These are phyloP conservation scores for Coccomyxa sp. DNA, from an alignment of 139 green algal species.

Conservation along the genomic window DNA sequence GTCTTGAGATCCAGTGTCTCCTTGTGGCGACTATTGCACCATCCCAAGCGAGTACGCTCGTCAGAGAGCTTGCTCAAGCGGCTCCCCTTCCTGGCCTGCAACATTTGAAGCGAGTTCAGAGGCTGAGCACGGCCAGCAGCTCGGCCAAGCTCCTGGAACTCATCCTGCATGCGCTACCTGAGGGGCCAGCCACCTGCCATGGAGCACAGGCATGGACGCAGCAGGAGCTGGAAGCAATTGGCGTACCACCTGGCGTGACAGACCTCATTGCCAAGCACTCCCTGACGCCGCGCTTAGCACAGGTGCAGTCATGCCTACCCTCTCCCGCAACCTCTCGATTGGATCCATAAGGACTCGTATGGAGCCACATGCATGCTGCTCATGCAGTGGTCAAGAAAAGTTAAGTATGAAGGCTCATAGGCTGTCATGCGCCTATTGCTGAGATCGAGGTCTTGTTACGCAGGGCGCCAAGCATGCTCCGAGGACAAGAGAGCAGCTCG, in stretches of 20 bases:
- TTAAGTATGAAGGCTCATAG: no score
- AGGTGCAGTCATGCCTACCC: no score
- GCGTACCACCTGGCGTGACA: background rate
- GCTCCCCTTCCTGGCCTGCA: background rate
- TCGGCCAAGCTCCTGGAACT: no score
- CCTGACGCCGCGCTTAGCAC: background rate
- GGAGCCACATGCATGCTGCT: conserved; percentile 12
- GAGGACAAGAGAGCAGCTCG: conserved; percentile 43
- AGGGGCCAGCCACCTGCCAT: background rate
- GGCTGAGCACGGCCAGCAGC: no score
- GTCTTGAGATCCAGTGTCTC: background rate
- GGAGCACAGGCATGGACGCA: background rate
- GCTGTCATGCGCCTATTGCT: no score
- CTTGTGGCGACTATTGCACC: background rate
- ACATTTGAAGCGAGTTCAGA: background rate
- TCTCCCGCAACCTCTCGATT: no score
- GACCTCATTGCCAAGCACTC: background rate
- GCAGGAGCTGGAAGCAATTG: background rate
- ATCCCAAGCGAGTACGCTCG: background rate
- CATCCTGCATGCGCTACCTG: no score
- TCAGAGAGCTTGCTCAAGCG: background rate
- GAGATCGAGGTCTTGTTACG: no score
- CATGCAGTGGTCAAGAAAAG: no score
- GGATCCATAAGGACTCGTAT: background rate
- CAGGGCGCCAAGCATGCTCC: conserved; percentile 42